phyloP scores from a whole-genome alignment of 192 early-diverging fungal species.

The Kickxella alabastrina region DNA sequence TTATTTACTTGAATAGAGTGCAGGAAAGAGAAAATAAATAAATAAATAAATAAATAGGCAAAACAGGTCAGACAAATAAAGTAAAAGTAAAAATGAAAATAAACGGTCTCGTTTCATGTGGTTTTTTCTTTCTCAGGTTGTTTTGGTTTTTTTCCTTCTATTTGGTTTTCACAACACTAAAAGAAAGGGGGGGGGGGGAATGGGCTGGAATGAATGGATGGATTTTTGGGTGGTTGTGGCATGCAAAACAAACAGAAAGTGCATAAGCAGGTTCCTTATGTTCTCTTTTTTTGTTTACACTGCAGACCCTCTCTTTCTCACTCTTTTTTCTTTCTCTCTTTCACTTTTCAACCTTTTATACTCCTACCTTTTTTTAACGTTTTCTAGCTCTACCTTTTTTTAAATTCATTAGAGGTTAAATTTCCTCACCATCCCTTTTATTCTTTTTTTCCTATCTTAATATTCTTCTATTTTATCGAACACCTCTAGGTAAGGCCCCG shows the following conservation, averaged over 20 bases:
- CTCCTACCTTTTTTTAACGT: background rate
- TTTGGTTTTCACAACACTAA: too few species aligned
- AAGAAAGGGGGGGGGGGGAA: too few species aligned
- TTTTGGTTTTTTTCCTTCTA: background rate
- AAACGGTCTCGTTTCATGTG: background rate
- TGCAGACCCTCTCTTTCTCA: background rate
- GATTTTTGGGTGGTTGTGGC: too few species aligned
- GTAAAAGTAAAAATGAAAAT: background rate
- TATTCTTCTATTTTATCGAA: conserved; percentile 1
- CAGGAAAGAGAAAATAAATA: too few species aligned
- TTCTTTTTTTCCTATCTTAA: background rate
- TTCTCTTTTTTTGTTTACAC: background rate
- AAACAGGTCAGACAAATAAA: background rate
- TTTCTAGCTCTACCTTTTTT: background rate
- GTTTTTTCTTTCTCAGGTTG: background rate
- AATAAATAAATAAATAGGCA: background rate
- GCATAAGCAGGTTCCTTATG: too few species aligned
- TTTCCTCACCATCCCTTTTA: background rate
- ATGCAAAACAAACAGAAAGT: too few species aligned
- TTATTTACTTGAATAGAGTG: background rate
- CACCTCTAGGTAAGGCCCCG: too few species aligned
- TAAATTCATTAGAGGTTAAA: background rate
- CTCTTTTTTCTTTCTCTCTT: background rate
- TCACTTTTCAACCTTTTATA: background rate
- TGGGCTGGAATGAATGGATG: too few species aligned